Evolutionary conservation across 140 eudicot genomes (phyloP).

Genomic region (Flaveria floridana): DNA sequence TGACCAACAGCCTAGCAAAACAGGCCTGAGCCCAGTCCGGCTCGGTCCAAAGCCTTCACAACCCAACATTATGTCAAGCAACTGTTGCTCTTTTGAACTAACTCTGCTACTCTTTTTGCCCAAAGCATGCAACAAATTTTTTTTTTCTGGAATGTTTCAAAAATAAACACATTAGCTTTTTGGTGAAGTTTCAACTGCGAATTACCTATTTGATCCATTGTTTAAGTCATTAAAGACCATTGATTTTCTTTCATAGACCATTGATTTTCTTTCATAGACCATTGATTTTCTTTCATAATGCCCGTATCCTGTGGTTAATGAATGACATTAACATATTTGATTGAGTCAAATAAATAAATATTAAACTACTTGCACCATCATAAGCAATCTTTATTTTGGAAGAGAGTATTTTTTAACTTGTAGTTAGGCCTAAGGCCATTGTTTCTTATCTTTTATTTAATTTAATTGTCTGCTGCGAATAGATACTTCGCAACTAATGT

Average conservation of each 20-base stretch:
- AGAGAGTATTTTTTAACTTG: background rate
- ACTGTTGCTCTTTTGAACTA: background rate
- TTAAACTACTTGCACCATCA: background rate
- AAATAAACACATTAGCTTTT: background rate
- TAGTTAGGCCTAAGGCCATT: background rate
- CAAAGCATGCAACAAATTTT: background rate
- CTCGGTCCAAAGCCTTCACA: too few species aligned
- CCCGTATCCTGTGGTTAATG: background rate
- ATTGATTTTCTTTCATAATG: background rate
- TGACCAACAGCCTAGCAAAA: too few species aligned
- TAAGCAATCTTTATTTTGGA: background rate
- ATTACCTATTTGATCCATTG: conserved; percentile 16
- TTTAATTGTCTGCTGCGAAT: background rate
- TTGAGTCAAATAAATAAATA: background rate
- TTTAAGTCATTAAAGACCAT: background rate
- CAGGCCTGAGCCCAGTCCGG: too few species aligned
- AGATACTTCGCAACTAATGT: background rate
- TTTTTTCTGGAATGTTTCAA: background rate
- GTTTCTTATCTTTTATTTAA: background rate
- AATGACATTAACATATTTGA: background rate
- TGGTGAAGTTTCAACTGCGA: background rate
- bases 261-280: background rate
- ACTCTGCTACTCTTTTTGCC: background rate
- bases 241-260: background rate
- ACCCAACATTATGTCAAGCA: background rate